phyloP scores from a whole-genome alignment of 306 rosid species.

The Rubus parviflorus region DNA sequence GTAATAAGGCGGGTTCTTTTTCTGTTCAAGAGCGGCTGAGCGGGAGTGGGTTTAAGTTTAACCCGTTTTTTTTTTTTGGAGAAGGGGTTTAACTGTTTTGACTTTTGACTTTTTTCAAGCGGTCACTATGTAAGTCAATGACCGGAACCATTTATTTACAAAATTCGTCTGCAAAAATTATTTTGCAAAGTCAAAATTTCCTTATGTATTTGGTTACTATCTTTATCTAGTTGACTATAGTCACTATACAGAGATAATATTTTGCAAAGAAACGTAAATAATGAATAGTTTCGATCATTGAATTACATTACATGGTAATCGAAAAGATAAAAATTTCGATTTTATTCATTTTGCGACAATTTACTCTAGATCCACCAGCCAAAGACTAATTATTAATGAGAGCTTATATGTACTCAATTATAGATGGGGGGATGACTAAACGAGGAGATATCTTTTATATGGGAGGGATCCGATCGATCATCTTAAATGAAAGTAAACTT shows the following conservation, averaged over 20 bases:
- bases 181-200: no score
- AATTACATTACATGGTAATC: neutral
- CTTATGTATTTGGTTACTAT: no score
- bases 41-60: constrained; percentile 3
- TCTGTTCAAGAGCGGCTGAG: neutral
- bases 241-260: neutral
- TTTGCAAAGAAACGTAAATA: neutral
- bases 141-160: no score
- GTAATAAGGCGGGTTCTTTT: neutral
- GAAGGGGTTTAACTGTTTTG: neutral
- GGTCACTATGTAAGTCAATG: no score
- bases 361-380: neutral
- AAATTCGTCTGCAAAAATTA: no score
- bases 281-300: neutral
- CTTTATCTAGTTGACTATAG: no score
- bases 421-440: neutral
- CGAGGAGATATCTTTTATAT: neutral
- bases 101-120: neutral
- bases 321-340: neutral
- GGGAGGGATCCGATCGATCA: neutral
- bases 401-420: no score
- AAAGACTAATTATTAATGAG: neutral
- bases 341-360: neutral
- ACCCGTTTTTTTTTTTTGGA: neutral
- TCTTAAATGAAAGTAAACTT: neutral